Evolutionary conservation across 2,329 filamentous ascomycete genomes (phyloP).

Genomic region (Penicillium sp.): DNA sequence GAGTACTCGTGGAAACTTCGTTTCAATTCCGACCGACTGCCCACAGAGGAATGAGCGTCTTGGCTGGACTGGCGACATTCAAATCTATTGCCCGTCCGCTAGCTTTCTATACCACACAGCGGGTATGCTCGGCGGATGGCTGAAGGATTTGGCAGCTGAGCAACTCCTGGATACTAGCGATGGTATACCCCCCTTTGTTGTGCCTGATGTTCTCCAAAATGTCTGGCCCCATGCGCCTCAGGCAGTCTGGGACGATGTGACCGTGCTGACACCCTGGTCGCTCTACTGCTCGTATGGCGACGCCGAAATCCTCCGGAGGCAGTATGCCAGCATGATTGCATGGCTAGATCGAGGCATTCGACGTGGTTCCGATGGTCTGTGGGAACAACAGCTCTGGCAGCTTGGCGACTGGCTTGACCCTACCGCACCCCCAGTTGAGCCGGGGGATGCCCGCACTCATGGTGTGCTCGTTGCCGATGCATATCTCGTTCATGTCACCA

Average conservation of each 20-base stretch:
- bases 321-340: constrained; percentile 15
- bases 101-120: constrained; percentile 57
- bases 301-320: constrained; percentile 5
- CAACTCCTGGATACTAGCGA: constrained; percentile 21
- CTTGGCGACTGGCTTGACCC: constrained; percentile 48
- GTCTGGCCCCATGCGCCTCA: constrained; percentile 13
- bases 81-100: not conserved
- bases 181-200: constrained; percentile 7
- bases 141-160: constrained; percentile 50
- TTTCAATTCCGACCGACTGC: constrained; percentile 61
- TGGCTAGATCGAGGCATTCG: constrained; percentile 14
- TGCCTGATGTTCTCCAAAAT: constrained; percentile 9
- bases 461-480: constrained; percentile 44
- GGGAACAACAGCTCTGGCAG: constrained; percentile 13
- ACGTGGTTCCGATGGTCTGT: constrained; percentile 13
- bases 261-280: constrained; percentile 14
- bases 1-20: constrained; percentile 63
- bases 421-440: constrained; percentile 39
- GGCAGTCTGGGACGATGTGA: constrained; percentile 18
- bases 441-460: constrained; percentile 38
- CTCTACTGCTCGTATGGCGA: constrained; percentile 16
- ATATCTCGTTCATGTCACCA: constrained; percentile 43
- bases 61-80: not conserved
- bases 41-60: constrained; percentile 38
- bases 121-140: constrained; percentile 56